Base-by-base conservation (phyloP, 2,329 filamentous ascomycete species). In the Paecilomyces sp. region DNA sequence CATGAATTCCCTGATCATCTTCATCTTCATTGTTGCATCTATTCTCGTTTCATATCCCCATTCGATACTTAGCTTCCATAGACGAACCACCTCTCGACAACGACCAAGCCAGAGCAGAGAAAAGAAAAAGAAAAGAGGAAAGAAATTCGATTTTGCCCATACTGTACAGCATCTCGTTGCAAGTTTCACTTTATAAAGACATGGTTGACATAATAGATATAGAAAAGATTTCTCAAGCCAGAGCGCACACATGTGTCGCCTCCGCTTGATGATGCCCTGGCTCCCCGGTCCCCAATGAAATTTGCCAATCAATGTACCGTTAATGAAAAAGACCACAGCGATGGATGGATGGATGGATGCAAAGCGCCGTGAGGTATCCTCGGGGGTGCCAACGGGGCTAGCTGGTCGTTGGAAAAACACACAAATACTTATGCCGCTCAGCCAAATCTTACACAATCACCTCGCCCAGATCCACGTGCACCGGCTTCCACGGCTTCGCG, bases 391-490 rank as follows among this genome's bases (percentile, higher is more conserved):
- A 33, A 33, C 11, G 6, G 31, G 31, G 31, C 31, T 6, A 6
- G 30, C 30, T 12, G 31, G 8, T 33, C 31, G 31, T 33, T 8
- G 31, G 31, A 51, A 51, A 28, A 51, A 51, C n/a, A 58, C 58
- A 55, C 52, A 55, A 57, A 59, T 54, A 28, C 22, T 22, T 60
- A 54, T 59, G 60, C 55, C 57, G 61, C 58, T 64, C 63, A 60
- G 57, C 56, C 54, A 57, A 31, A 59, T 63, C 65, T 72, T 74
- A 80, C 64, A 77, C 76, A 74, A 90, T 80, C 65, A 91, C 81
- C 78, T 91, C 88, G 58, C 88, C 88, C 62, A 87, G 82, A 72
- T 91, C 88, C 63, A 91, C 83, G 67, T 90, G 80, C 57, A 82
- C 83, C 2, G 88, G 84, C 75, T 83, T 83, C 87, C 87, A 91